phyloP scores from a whole-genome alignment of 2,329 filamentous ascomycete genomes.

The Dactylonectria estremocensis region DNA sequence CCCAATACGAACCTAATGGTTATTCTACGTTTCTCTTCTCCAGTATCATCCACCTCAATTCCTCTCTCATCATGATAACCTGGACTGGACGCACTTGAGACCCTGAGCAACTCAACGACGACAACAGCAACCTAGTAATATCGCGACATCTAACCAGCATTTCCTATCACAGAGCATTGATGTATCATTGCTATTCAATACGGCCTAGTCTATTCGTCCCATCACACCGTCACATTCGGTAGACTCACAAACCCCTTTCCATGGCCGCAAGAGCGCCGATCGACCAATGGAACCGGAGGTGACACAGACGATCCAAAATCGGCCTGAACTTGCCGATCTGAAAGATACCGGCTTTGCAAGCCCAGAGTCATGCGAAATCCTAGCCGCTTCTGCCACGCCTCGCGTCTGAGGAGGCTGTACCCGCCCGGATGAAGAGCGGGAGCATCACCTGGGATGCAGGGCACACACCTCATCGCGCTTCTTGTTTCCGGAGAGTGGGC shows the following conservation, averaged over 20 bases:
- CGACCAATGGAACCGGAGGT: constrained; percentile 3
- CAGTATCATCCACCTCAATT: no score
- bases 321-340: constrained; percentile 4
- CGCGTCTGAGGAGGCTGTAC: constrained; percentile 14
- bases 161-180: not conserved
- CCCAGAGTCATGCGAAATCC: constrained; percentile 7
- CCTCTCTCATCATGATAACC: no score
- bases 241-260: not conserved
- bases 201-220: not conserved
- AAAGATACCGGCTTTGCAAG: constrained; percentile 1
- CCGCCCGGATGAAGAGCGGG: constrained; percentile 5
- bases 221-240: constrained; percentile 1
- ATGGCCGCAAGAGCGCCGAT: not conserved
- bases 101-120: not conserved
- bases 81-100: no score
- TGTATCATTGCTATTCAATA: not conserved
- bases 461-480: constrained; percentile 11
- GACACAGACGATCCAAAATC: not conserved
- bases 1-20: no score
- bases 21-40: no score
- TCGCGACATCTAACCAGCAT: not conserved
- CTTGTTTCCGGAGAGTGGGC: constrained; percentile 25
- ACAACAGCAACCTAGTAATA: not conserved
- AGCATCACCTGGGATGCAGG: not conserved
- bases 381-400: constrained; percentile 13